Percentiles rank a stretch among this genome's conserved stretches.
Evolutionary conservation across 306 rosid species (phyloP).

Genomic region (Datisca glomerata): DNA sequence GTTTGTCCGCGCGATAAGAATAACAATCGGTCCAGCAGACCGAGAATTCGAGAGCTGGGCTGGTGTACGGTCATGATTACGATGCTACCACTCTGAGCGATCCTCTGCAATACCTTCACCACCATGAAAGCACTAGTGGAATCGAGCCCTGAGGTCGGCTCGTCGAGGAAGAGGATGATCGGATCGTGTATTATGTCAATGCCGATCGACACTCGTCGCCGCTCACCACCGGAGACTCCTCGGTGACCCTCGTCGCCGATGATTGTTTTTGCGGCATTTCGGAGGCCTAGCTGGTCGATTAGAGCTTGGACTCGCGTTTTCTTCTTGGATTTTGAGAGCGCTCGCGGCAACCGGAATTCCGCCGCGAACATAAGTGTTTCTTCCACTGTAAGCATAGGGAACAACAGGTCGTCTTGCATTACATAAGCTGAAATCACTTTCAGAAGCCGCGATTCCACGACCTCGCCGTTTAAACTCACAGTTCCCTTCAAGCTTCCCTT

Average conservation of each 20-base stretch:
- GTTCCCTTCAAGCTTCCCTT: constrained; percentile 78
- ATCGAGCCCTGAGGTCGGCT: constrained; percentile 90
- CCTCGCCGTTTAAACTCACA: constrained; percentile 72
- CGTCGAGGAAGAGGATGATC: constrained; percentile 75
- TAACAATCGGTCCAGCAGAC: constrained; percentile 62
- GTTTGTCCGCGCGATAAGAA: constrained; percentile 79
- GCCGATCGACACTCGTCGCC: constrained; percentile 87
- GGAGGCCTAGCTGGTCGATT: constrained; percentile 87
- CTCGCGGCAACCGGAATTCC: constrained; percentile 68
- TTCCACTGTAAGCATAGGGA: constrained; percentile 93
- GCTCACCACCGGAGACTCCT: constrained; percentile 86
- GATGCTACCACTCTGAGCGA: constrained; percentile 92
- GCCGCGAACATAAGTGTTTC: constrained; percentile 90
- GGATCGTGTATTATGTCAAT: constrained; percentile 92
- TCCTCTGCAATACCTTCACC: constrained; percentile 81
- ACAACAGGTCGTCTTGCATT: constrained; percentile 92
- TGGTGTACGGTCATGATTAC: constrained; percentile 92
- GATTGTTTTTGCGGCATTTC: constrained; percentile 60
- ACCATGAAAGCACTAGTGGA: constrained; percentile 96
- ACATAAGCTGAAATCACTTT: constrained; percentile 91
- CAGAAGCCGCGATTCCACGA: constrained; percentile 50
- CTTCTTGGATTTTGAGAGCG: constrained; percentile 74
- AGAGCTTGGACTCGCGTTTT: constrained; percentile 59
- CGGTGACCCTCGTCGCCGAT: constrained; percentile 96
- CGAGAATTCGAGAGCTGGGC: constrained; percentile 76